Percentiles rank a stretch among this genome's conserved stretches.
Conservation (phyloP, 2,329 filamentous ascomycete species). For the Scedosporium aurantiacum region DNA sequence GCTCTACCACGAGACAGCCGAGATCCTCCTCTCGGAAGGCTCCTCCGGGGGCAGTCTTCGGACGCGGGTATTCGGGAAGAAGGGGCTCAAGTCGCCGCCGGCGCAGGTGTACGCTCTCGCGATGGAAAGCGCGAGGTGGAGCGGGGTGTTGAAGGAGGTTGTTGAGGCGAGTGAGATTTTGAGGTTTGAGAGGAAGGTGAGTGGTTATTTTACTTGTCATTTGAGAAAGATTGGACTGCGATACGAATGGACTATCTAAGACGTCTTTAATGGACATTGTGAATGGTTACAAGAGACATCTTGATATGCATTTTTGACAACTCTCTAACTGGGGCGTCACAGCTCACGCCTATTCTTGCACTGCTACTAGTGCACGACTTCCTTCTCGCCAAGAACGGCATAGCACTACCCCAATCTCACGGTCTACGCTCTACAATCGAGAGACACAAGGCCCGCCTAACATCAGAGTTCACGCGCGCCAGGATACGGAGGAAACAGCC, state of each 20-base stretch:
- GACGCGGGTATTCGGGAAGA: conserved; percentile 68
- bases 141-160: conserved; percentile 73
- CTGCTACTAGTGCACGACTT: conserved; percentile 80
- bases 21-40: conserved; percentile 57
- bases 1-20: conserved; percentile 84
- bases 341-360: conserved; percentile 73
- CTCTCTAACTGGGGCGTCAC: conserved; percentile 18
- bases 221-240: no score
- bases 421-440: conserved; percentile 66
- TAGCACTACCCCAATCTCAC: conserved; percentile 71
- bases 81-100: conserved; percentile 63
- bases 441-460: conserved; percentile 69
- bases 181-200: conserved; percentile 72
- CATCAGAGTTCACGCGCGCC: conserved; percentile 71
- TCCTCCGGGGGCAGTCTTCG: conserved; percentile 76
- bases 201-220: conserved; percentile 7
- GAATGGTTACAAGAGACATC: background rate
- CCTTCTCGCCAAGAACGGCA: conserved; percentile 67
- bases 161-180: conserved; percentile 71
- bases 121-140: conserved; percentile 85
- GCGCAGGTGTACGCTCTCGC: conserved; percentile 81
- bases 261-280: background rate
- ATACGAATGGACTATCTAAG: no score
- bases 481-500: conserved; percentile 61
- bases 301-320: conserved; percentile 5